Conservation (phyloP, 2,329 filamentous ascomycete genomes). For the Thielaviopsis musarum region DNA sequence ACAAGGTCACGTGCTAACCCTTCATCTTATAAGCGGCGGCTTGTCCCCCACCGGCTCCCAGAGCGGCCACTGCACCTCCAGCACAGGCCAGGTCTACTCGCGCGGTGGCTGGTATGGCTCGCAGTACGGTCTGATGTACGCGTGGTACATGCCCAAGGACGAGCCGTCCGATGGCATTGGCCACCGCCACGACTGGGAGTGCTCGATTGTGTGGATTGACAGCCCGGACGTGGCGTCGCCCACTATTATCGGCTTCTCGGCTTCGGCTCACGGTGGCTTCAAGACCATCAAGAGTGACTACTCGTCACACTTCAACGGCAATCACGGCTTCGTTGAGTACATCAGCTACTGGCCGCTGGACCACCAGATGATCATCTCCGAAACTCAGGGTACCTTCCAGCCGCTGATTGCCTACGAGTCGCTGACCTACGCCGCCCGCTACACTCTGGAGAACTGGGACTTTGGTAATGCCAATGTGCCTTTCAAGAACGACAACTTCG, state of each 20-base stretch:
- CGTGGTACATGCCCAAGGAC: slow-evolving; percentile 31
- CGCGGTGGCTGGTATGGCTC: slow-evolving; percentile 18
- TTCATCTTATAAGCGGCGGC: slow-evolving; percentile 19
- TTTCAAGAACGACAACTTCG: slow-evolving; percentile 21
- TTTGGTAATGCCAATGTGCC: slow-evolving; percentile 27
- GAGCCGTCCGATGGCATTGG: slow-evolving; percentile 19
- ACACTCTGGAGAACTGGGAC: slow-evolving; percentile 22
- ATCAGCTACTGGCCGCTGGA: slow-evolving; percentile 16
- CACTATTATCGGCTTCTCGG: slow-evolving; percentile 21
- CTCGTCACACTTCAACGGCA: slow-evolving; percentile 4
- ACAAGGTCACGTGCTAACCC: neutral
- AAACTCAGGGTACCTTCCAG: slow-evolving; percentile 21
- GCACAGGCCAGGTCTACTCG: slow-evolving; percentile 24
- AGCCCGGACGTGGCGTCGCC: slow-evolving; percentile 15
- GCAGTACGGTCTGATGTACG: slow-evolving; percentile 24
- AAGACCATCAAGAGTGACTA: slow-evolving; percentile 14
- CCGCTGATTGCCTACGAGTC: slow-evolving; percentile 28
- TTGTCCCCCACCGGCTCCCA: slow-evolving; percentile 19
- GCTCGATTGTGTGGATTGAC: slow-evolving; percentile 20
- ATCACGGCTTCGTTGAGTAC: slow-evolving; percentile 19
- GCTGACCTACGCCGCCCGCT: slow-evolving; percentile 20
- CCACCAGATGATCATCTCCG: slow-evolving; percentile 23
- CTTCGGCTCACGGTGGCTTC: slow-evolving; percentile 23
- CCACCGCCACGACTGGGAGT: slow-evolving; percentile 27
- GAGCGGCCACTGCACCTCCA: slow-evolving; percentile 19